Evolutionary conservation across 371 early-diverging fungal species (phyloP).

Genomic region (Batkoa obscura): DNA sequence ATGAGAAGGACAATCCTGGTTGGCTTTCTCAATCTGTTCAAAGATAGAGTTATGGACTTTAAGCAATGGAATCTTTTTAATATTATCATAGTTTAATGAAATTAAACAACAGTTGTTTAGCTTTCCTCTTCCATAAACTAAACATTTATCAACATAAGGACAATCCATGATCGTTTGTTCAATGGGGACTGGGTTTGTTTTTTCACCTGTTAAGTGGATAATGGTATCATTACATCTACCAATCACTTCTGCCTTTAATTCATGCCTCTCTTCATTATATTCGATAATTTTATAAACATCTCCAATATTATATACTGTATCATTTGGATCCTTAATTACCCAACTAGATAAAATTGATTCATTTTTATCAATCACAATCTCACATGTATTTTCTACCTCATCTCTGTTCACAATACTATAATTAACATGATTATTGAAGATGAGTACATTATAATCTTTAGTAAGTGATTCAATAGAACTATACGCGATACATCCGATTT

Average conservation of each 20-base stretch:
- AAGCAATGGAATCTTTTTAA: neutral
- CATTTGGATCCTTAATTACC: neutral
- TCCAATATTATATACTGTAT: neutral
- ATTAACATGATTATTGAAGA: neutral
- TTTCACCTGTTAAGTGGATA: slow-evolving; percentile 4
- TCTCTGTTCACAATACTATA: neutral
- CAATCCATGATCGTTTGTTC: neutral
- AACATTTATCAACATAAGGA: neutral
- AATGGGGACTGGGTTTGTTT: slow-evolving; percentile 3
- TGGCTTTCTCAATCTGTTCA: neutral
- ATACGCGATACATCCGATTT: neutral
- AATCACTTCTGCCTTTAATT: neutral
- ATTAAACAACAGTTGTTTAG: neutral
- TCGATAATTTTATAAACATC: neutral
- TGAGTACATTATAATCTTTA: neutral
- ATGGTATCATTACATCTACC: neutral
- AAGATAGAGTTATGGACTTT: neutral
- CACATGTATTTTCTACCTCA: neutral
- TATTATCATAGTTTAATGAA: no score
- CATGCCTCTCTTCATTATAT: neutral
- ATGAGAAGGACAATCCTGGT: neutral
- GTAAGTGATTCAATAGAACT: neutral
- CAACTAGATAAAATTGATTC: neutral
- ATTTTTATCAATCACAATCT: neutral
- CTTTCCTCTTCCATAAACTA: neutral